Evolutionary conservation across 2,329 filamentous ascomycete genomes (phyloP).

Genomic region (Claviceps citrina): DNA sequence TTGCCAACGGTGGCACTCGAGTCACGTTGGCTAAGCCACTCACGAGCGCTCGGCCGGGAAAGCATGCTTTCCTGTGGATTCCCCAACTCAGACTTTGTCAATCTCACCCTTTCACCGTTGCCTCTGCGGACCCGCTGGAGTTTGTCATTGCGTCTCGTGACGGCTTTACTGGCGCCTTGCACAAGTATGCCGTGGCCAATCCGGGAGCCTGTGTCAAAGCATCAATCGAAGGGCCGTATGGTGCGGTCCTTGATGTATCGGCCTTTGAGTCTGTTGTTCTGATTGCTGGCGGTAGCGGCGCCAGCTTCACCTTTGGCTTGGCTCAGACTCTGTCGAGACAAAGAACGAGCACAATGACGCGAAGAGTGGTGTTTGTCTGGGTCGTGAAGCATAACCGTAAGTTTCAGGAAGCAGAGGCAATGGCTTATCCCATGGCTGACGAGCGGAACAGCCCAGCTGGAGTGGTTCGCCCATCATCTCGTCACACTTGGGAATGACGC

Average conservation of each 20-base stretch:
- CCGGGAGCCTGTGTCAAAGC: conserved; percentile 33
- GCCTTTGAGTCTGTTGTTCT: conserved; percentile 41
- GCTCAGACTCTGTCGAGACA: conserved; percentile 22
- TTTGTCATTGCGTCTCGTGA: conserved; percentile 43
- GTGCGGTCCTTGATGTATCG: conserved; percentile 35
- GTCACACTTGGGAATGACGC: conserved; percentile 15
- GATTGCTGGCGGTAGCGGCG: conserved; percentile 45
- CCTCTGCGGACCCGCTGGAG: conserved; percentile 35
- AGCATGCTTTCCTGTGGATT: conserved; percentile 51
- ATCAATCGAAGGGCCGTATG: conserved; percentile 45
- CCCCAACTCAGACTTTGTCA: conserved; percentile 40
- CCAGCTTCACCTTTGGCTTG: conserved; percentile 35
- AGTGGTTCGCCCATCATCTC: conserved; percentile 24
- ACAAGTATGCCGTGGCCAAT: conserved; percentile 33
- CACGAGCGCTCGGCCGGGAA: conserved; percentile 32
- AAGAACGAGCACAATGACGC: conserved; percentile 9
- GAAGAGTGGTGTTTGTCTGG: conserved; percentile 25
- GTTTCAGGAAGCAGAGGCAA: conserved; percentile 3
- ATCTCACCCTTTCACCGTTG: conserved; percentile 50
- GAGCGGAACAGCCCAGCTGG: conserved; percentile 16
- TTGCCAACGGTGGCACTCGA: conserved; percentile 38
- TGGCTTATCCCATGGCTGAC: not conserved
- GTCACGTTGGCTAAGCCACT: conserved; percentile 37
- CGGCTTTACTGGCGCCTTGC: conserved; percentile 42
- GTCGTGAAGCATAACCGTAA: conserved; percentile 22